Evolutionary conservation across 1,284 basidiomycete genomes (phyloP), one percentile per base, ranked within the genome.

Genomic region (Sparassis latifolia): DNA sequence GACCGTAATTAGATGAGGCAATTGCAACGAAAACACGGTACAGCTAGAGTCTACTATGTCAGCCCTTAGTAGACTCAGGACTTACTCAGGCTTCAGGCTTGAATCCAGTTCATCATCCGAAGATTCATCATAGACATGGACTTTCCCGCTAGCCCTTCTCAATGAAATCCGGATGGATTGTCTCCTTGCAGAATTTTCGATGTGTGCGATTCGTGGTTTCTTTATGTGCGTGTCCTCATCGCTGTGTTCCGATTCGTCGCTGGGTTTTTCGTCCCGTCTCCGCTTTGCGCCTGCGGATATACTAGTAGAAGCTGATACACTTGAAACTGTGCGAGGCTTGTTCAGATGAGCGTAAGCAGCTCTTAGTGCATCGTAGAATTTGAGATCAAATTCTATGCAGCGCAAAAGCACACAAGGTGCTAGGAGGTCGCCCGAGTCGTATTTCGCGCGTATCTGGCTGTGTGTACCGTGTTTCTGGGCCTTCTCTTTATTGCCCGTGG

Each of bases 351-450:
- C 20, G 20, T 20, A 20, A 20, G 64, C 66, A 3, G 53, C 52
- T 49, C 71, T 71, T 31, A 78, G 64, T 32, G 62, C 62, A 20
- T 68, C 61, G 54, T 77, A 70, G 59, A 74, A 78, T 31, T 57
- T 62, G 20, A 68, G 61, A 55, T 76, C 69, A 60, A 74, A 78
- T 33, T 62, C 66, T 20, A 73, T 58, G 55, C 71, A 77, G 49
- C 69, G 64, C 33, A 80, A 61, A 33, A 66, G 66, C 40, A 78
- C 73, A 54, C 75, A 78, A 9, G 76, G 76, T 4, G 74, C 72
- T 4, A 54, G 59, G 27, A 73, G 62, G 42, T 64, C 57, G 20
- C 75, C 76, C 28, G 52, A 51, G 49, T 74, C 66, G 60, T 78
- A 79, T 32, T 69, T 68, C 4, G 58, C 58, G 28, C 60, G 56